Conservation (phyloP, 129 eudicot genomes). For the Tagetes erecta region DNA sequence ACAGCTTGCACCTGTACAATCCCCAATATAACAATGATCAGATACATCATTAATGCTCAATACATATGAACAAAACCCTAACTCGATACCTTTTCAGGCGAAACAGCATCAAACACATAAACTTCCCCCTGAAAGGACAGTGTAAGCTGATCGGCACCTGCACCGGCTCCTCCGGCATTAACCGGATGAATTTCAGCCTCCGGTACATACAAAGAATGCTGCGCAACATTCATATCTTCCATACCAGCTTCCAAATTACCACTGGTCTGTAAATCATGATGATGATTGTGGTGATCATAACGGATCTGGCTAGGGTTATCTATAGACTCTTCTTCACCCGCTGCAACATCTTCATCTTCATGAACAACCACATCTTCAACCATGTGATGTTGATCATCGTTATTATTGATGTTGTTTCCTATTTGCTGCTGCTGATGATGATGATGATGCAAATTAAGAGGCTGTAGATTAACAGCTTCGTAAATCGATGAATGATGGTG, state of each 20-base stretch:
- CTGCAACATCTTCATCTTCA: slow-evolving; percentile 55
- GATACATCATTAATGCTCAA: slow-evolving; percentile 1
- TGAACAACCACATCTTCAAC: slow-evolving; percentile 48
- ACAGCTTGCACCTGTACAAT: slow-evolving; percentile 88
- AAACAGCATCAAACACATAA: slow-evolving; percentile 81
- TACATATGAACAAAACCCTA: not conserved
- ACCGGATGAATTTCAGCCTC: slow-evolving; percentile 40
- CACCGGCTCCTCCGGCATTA: slow-evolving; percentile 26
- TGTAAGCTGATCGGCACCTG: slow-evolving; percentile 76
- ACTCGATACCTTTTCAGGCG: slow-evolving; percentile 62
- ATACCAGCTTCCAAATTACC: slow-evolving; percentile 35
- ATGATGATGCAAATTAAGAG: slow-evolving; percentile 36
- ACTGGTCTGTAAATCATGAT: slow-evolving; percentile 44
- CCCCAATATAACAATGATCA: slow-evolving; percentile 16
- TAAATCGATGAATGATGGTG: slow-evolving; percentile 32
- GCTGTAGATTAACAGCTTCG: slow-evolving; percentile 34
- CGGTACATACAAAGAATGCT: slow-evolving; percentile 43
- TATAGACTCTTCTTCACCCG: slow-evolving; percentile 51
- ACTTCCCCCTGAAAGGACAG: slow-evolving; percentile 89
- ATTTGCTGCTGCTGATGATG: slow-evolving; percentile 38
- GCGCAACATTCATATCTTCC: slow-evolving; percentile 43
- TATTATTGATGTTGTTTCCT: slow-evolving; percentile 21
- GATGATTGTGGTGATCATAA: slow-evolving; percentile 47
- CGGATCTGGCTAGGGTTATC: slow-evolving; percentile 62
- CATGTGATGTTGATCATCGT: slow-evolving; percentile 30